Conservation (phyloP, 176 grass and related monocot genomes). For the Areca catechu region DNA sequence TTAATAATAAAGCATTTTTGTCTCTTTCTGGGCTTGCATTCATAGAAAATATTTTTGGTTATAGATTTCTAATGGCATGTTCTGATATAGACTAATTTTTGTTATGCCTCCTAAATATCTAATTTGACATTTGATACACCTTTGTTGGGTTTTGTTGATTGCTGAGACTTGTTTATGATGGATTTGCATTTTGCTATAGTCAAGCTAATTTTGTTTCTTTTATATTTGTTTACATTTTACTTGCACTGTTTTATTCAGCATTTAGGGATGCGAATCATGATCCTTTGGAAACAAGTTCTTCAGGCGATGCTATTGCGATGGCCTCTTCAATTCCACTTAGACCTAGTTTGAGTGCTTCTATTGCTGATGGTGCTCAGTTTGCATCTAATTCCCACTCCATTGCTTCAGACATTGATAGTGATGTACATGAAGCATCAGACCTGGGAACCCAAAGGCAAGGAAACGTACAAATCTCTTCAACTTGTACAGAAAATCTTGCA, state of each 20-base stretch:
- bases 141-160: no score
- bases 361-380: conserved; percentile 19
- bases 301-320: conserved; percentile 24
- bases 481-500: conserved; percentile 19
- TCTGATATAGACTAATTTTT: no score
- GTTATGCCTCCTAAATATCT: no score
- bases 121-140: no score
- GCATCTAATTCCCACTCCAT: conserved; percentile 23
- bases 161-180: no score
- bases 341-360: conserved; percentile 29
- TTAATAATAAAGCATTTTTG: no score
- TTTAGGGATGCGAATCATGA: conserved; percentile 54
- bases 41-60: no score
- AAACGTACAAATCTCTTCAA: conserved; percentile 17
- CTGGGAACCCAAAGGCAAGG: conserved; percentile 11
- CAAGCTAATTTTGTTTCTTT: background rate
- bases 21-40: no score
- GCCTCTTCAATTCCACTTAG: conserved; percentile 24
- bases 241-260: conserved; percentile 28
- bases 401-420: conserved; percentile 25
- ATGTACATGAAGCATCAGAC: conserved; percentile 31
- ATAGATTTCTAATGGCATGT: no score
- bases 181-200: background rate
- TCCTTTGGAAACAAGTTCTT: conserved; percentile 44
- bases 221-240: background rate